Conservation (phyloP, 257 asterid genomes). For the Solanum appendiculatum region DNA sequence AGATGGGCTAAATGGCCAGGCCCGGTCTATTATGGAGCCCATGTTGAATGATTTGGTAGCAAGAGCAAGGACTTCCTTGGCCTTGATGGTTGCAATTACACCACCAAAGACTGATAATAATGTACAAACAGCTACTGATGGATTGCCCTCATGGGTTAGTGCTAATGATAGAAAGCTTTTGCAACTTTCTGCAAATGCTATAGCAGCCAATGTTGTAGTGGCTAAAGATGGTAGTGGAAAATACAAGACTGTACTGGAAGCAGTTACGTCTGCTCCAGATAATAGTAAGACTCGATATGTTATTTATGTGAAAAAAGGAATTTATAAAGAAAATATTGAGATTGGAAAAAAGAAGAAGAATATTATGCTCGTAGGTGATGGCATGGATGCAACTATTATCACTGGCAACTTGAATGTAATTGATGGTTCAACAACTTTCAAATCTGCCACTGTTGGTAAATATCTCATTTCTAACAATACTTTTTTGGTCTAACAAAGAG, state of each 20-base stretch:
- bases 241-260: conserved; percentile 11
- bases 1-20: conserved; percentile 1
- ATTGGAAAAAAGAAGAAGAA: conserved; percentile 13
- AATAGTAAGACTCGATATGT: conserved; percentile 10
- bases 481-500: background rate
- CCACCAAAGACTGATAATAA: background rate
- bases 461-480: no score
- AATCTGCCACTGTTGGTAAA: conserved; percentile 36
- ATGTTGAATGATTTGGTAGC: conserved; percentile 5
- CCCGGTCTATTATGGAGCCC: conserved; percentile 6
- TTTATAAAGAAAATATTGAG: conserved; percentile 15
- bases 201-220: conserved; percentile 20
- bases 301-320: conserved; percentile 20
- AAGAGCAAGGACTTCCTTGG: conserved; percentile 12
- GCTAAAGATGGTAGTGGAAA: conserved; percentile 29
- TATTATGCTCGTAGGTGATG: conserved; percentile 33
- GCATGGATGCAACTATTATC: conserved; percentile 21
- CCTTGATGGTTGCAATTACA: conserved; percentile 7
- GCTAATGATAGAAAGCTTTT: conserved; percentile 9
- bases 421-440: conserved; percentile 24
- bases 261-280: conserved; percentile 17
- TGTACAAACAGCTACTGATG: background rate
- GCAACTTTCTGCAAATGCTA: background rate
- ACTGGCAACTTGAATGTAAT: conserved; percentile 22
- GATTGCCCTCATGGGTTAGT: conserved; percentile 17